Conservation (phyloP, 2,329 filamentous ascomycete species). For the Aureobasidium sp. region DNA sequence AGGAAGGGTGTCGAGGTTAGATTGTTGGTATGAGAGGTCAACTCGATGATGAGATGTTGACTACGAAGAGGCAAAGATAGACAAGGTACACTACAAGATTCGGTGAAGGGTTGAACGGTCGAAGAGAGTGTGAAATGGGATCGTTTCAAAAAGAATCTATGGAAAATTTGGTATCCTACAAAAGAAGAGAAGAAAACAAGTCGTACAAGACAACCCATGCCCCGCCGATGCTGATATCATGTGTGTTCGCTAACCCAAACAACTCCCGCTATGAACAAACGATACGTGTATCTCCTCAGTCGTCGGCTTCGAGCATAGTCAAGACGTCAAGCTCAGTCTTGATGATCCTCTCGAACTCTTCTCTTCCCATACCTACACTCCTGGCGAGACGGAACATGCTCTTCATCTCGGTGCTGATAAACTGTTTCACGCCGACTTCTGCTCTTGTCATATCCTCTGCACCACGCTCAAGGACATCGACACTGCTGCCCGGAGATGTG, state of each 20-base stretch:
- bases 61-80: too few relatives aligned
- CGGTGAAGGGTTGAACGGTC: too few relatives aligned
- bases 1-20: not conserved
- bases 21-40: not conserved
- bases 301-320: conserved; percentile 58
- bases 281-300: conserved; percentile 19
- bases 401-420: conserved; percentile 70
- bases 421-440: conserved; percentile 70
- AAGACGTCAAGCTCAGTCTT: conserved; percentile 65
- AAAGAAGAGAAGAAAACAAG: not conserved
- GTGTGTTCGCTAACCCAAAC: not conserved
- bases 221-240: not conserved
- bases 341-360: conserved; percentile 68
- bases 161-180: not conserved
- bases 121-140: too few relatives aligned
- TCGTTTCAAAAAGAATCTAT: not conserved
- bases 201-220: not conserved
- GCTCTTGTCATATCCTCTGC: conserved; percentile 44
- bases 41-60: too few relatives aligned
- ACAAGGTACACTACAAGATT: too few relatives aligned
- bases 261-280: conserved; percentile 5
- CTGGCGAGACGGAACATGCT: conserved; percentile 66
- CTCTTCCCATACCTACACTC: conserved; percentile 63
- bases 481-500: conserved; percentile 40
- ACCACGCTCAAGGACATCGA: conserved; percentile 50